Conservation (phyloP, 345 rosid species). For the Diplotaxis tenuifolia region DNA sequence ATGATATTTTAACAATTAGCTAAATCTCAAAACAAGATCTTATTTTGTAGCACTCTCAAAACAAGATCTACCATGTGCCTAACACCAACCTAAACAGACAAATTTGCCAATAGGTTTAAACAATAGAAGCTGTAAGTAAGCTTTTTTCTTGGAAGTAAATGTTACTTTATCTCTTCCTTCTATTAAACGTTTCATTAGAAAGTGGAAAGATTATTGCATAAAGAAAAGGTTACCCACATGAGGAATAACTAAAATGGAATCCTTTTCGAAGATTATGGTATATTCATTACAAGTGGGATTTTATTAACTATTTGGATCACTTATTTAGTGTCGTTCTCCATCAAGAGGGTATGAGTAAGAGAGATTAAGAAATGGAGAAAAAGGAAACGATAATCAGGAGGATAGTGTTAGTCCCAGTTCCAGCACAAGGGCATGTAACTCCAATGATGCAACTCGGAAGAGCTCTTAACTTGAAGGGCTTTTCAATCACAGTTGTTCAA, state of each 20-base stretch:
- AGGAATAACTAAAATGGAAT: not conserved
- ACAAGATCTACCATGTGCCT: not conserved
- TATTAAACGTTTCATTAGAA: not conserved
- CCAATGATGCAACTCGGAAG: constrained; percentile 14
- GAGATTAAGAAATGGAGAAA: not conserved
- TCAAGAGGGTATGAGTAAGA: not conserved
- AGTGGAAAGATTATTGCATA: not conserved
- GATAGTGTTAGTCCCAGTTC: constrained; percentile 10
- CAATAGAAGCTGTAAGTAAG: not conserved
- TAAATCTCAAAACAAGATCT: not conserved
- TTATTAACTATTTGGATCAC: not conserved
- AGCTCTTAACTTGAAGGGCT: constrained; percentile 1
- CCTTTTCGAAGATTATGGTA: not conserved
- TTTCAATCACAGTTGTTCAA: constrained; percentile 11
- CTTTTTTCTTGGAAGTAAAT: not conserved
- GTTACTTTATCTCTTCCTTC: not conserved
- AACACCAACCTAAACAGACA: not conserved
- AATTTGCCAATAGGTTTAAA: not conserved
- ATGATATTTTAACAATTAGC: not conserved
- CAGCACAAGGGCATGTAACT: constrained; percentile 10
- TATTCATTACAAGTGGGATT: constrained; percentile 1
- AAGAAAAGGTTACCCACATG: not conserved
- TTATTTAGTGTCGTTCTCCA: not conserved
- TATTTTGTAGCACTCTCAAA: too few relatives aligned
- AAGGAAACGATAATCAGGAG: constrained; percentile 6